Percentiles rank a stretch among this genome's conserved stretches.
phyloP scores from a whole-genome alignment of 306 rosid species.

The Prunus davidiana region DNA sequence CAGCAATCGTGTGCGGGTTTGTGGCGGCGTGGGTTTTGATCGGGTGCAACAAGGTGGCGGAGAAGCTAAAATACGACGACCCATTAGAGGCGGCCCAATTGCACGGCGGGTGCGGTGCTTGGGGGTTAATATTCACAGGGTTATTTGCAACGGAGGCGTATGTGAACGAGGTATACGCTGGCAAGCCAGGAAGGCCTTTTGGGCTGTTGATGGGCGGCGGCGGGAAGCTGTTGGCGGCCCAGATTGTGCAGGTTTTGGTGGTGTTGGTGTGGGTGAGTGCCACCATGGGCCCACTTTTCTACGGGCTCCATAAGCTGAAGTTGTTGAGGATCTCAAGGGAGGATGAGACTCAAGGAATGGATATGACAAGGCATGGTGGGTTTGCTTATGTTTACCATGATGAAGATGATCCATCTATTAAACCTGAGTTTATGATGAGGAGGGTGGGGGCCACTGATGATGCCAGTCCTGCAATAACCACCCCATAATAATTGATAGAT shows the following conservation, averaged over 20 bases:
- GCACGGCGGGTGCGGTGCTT: conserved; percentile 83
- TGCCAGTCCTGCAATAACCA: not conserved
- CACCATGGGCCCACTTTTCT: conserved; percentile 72
- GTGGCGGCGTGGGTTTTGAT: conserved; percentile 70
- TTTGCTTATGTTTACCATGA: conserved; percentile 65
- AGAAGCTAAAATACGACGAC: conserved; percentile 49
- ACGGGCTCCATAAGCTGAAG: conserved; percentile 43
- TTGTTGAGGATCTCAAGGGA: conserved; percentile 53
- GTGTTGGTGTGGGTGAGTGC: conserved; percentile 67
- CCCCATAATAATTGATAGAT: not conserved
- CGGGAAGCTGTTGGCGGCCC: conserved; percentile 59
- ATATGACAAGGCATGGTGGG: conserved; percentile 72
- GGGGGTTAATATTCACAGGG: conserved; percentile 75
- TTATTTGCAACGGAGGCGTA: conserved; percentile 50
- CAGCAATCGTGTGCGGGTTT: conserved; percentile 68
- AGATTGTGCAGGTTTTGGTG: conserved; percentile 47
- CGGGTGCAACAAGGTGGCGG: conserved; percentile 51
- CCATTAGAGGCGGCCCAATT: conserved; percentile 82
- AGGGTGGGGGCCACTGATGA: conserved; percentile 23
- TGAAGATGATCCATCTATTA: conserved; percentile 24
- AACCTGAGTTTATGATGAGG: conserved; percentile 27
- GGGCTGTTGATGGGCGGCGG: conserved; percentile 78
- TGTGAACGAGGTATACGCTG: conserved; percentile 48
- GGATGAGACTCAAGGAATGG: conserved; percentile 76
- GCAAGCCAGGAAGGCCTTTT: conserved; percentile 31